Evolutionary conservation across 352 stramenopile species (phyloP), one percentile per base, ranked within the genome.

Genomic region (Phytophthora sp.): DNA sequence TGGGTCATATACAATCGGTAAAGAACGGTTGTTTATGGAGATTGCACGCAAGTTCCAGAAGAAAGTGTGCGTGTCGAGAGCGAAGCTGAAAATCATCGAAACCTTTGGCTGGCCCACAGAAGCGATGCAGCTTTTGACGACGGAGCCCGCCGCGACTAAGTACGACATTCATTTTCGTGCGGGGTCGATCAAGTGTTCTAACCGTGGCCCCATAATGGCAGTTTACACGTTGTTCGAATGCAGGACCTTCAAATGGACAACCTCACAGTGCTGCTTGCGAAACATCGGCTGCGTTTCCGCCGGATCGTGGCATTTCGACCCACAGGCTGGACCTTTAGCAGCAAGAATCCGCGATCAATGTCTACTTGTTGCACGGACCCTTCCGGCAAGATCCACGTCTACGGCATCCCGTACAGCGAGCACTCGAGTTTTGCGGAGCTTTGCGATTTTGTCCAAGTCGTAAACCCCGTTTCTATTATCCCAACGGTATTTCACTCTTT

Each of bases 1-100:
- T 79, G 97, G 96, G 24, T 96, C 94, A 21, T 99, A 99, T 59
- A 98, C 94, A 7, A 98, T 99, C 58, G 97, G 97, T 16, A 99
- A 99, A 66, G 97, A 99, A 68, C 84, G 88, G 18, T 86, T 99
- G n/a, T 98, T 98, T 56, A 90, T 98, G 71, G 91, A 97, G 45
- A 86, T 98, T 3, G 93, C 95, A n/a, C 64, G 89, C 55, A 80
- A 79, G 33, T 84, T 81, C 45, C 42, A 80, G 50, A 79, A 74
- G 56, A 91, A 95, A 50, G 85, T 96, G 30, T 94, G 79, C 55
- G 80, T 96, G 30, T 91, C 86, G 15, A 88, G 81, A 56, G 67
- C 75, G 13, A 96, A 96, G 64, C 64, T 84, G 47, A 88, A 80
- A 59, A 94, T 98, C 38, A 86, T 99, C 47, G 79, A 77, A 36